Conservation (phyloP, 352 stramenopile species). For the Paralagenidium karlingii region DNA sequence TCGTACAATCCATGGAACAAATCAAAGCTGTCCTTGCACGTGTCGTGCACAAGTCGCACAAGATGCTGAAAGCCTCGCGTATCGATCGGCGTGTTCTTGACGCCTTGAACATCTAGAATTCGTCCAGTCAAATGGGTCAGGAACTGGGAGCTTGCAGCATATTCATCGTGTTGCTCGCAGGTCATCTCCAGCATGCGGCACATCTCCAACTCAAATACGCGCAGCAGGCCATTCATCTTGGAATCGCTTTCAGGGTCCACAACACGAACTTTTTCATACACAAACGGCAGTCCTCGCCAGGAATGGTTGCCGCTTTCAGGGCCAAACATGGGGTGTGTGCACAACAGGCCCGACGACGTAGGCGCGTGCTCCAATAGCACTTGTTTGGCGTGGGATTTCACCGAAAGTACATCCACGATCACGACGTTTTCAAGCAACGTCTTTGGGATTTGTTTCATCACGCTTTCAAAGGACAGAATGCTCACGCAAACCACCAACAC, state of each 20-base stretch:
- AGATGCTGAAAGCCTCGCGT: slow-evolving; percentile 96
- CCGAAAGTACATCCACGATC: slow-evolving; percentile 95
- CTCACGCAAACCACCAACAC: slow-evolving; percentile 89
- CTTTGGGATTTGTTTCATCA: slow-evolving; percentile 45
- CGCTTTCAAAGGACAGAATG: slow-evolving; percentile 66
- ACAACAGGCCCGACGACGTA: slow-evolving; percentile 87
- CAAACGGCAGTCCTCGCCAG: slow-evolving; percentile 92
- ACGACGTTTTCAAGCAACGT: slow-evolving; percentile 78
- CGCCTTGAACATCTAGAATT: slow-evolving; percentile 86
- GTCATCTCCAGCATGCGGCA: slow-evolving; percentile 96
- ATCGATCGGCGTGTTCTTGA: slow-evolving; percentile 89
- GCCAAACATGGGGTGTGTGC: slow-evolving; percentile 98
- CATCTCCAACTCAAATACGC: slow-evolving; percentile 93
- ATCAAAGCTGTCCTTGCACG: slow-evolving; percentile 96
- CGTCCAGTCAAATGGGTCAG: slow-evolving; percentile 96
- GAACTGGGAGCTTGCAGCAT: slow-evolving; percentile 96
- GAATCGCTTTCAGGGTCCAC: slow-evolving; percentile 31
- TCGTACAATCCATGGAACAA: slow-evolving; percentile 97
- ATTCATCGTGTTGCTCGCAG: slow-evolving; percentile 94
- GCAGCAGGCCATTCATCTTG: slow-evolving; percentile 85
- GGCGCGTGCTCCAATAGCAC: slow-evolving; percentile 86
- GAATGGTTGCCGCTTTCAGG: slow-evolving; percentile 91
- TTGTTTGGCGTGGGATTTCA: slow-evolving; percentile 96
- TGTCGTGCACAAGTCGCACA: slow-evolving; percentile 93
- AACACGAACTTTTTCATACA: slow-evolving; percentile 92